phyloP scores from a whole-genome alignment of 805 yeast genomes.

The Wickerhamiella vanderwaltii region DNA sequence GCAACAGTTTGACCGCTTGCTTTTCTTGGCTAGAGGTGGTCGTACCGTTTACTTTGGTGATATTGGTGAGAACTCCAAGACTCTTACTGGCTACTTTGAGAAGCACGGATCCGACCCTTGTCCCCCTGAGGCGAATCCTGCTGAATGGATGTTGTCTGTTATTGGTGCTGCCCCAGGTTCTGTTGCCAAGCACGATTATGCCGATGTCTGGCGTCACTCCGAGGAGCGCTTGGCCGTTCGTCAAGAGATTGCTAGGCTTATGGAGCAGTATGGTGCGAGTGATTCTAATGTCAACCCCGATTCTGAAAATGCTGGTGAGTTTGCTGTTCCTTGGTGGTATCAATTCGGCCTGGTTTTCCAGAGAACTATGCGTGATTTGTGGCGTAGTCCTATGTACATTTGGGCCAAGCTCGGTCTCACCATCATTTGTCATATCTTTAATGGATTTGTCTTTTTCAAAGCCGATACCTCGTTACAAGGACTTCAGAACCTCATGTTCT shows the following conservation, averaged over 20 bases:
- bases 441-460: conserved; percentile 62
- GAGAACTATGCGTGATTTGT: conserved; percentile 37
- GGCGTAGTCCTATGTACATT: conserved; percentile 53
- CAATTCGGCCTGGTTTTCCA: conserved; percentile 34
- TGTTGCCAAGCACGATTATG: conserved; percentile 45
- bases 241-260: conserved; percentile 28
- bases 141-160: conserved; percentile 60
- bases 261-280: conserved; percentile 23
- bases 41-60: conserved; percentile 74
- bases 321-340: conserved; percentile 37
- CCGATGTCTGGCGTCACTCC: conserved; percentile 45
- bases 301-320: conserved; percentile 22
- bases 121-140: conserved; percentile 51
- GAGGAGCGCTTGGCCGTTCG: conserved; percentile 31
- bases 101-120: conserved; percentile 61
- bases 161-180: conserved; percentile 79
- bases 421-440: conserved; percentile 43
- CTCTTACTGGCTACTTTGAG: conserved; percentile 56
- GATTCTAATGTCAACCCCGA: conserved; percentile 20
- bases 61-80: conserved; percentile 49
- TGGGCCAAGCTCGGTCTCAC: conserved; percentile 45
- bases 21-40: conserved; percentile 65
- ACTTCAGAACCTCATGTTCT: conserved; percentile 47
- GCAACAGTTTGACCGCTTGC: conserved; percentile 53
- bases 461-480: conserved; percentile 42